phyloP scores from a whole-genome alignment of 257 asterid species.

The Solanum commersonii region DNA sequence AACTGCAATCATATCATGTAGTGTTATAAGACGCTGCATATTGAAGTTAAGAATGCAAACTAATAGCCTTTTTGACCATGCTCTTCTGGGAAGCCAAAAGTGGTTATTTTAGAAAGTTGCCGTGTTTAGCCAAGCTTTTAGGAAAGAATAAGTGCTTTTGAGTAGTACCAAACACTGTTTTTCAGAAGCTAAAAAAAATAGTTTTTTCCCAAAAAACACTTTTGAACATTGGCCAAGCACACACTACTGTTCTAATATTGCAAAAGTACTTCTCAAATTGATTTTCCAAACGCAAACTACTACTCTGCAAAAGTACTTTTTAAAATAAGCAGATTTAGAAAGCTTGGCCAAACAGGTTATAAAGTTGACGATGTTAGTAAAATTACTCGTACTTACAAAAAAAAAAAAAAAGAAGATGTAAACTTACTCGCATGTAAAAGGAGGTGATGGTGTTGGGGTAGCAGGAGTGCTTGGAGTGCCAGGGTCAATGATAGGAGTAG shows the following conservation, averaged over 20 bases:
- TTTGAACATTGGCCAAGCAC: neutral
- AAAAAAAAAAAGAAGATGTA: neutral
- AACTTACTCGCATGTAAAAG: constrained; percentile 84
- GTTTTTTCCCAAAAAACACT: neutral
- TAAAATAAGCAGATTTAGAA: neutral
- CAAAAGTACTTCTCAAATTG: neutral
- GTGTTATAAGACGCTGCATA: neutral
- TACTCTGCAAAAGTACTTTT: neutral
- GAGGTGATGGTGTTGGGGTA: constrained; percentile 69
- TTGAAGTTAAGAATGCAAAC: neutral
- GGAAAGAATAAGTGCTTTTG: neutral
- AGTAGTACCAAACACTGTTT: neutral
- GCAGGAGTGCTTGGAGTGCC: constrained; percentile 36
- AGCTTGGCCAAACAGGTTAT: neutral
- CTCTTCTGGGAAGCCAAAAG: neutral
- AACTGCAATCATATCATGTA: constrained; percentile 16
- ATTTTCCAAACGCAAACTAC: neutral
- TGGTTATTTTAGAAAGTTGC: neutral
- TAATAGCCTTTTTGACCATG: neutral
- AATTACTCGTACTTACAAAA: constrained; percentile 34
- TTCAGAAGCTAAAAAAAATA: neutral
- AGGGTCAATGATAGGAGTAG: constrained; percentile 14
- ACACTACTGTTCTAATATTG: neutral
- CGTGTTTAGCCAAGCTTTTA: neutral
- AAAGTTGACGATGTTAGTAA: neutral